A percentile compares a stretch with the other conserved stretches of the same genome.
Evolutionary conservation across 1,139 yeast genomes (phyloP).

Genomic region (Kodamaea arcana): DNA sequence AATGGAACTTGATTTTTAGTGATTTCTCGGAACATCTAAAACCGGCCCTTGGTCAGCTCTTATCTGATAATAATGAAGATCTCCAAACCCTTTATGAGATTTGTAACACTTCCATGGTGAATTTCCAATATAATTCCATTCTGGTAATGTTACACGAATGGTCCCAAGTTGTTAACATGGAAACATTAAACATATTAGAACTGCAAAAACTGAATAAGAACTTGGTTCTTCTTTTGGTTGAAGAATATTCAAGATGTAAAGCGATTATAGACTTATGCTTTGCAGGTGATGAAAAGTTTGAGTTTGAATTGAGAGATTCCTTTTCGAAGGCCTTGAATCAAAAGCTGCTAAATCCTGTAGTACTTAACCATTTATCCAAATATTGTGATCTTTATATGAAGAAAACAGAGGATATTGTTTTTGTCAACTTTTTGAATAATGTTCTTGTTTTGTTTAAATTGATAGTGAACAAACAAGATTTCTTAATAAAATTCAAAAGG

Average conservation of each 20-base stretch:
- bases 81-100: conserved; percentile 8
- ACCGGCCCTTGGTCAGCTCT: conserved; percentile 7
- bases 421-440: conserved; percentile 17
- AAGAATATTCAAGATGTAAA: conserved; percentile 5
- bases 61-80: background rate
- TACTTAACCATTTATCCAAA: conserved; percentile 28
- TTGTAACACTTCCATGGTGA: conserved; percentile 8
- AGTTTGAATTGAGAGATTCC: conserved; percentile 27
- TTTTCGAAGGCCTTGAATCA: conserved; percentile 23
- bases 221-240: conserved; percentile 6
- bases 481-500: conserved; percentile 28
- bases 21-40: conserved; percentile 19
- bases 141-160: conserved; percentile 11
- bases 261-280: conserved; percentile 7
- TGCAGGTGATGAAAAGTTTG: conserved; percentile 17
- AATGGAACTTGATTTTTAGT: conserved; percentile 30
- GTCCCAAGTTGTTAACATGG: conserved; percentile 9
- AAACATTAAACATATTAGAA: conserved; percentile 5
- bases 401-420: conserved; percentile 9
- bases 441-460: conserved; percentile 30
- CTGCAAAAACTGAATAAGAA: conserved; percentile 2
- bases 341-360: conserved; percentile 15
- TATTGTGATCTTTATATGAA: conserved; percentile 32
- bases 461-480: conserved; percentile 33
- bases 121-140: conserved; percentile 12